Evolutionary conservation across 345 rosid genomes (phyloP).

Genomic region (Populus euphratica): DNA sequence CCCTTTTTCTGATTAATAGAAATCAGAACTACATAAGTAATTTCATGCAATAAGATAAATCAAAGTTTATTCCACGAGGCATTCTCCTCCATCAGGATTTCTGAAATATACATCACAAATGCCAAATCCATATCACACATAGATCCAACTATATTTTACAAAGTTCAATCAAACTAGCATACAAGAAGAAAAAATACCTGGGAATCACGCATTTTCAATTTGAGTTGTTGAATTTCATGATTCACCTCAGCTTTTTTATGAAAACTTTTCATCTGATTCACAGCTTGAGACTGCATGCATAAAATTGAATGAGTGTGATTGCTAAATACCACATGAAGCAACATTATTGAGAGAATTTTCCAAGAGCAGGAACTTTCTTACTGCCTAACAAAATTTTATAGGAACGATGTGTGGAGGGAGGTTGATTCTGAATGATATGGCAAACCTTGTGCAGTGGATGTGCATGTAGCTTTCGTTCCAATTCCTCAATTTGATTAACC

Average conservation of each 20-base stretch:
- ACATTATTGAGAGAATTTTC: neutral
- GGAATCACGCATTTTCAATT: constrained; percentile 92
- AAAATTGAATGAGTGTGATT: neutral
- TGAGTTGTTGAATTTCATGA: constrained; percentile 92
- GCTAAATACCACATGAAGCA: constrained; percentile 16
- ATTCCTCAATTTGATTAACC: constrained; percentile 75
- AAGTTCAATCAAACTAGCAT: neutral
- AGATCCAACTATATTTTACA: neutral
- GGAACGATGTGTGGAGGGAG: neutral
- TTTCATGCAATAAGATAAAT: neutral
- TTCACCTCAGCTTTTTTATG: constrained; percentile 90
- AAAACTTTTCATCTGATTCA: constrained; percentile 66
- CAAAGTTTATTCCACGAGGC: neutral
- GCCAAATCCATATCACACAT: neutral
- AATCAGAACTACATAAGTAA: neutral
- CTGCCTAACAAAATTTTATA: neutral
- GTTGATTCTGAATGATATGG: constrained; percentile 2
- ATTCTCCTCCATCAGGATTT: neutral
- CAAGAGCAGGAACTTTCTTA: neutral
- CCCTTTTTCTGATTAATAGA: neutral
- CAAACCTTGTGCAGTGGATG: constrained; percentile 92
- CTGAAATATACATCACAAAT: neutral
- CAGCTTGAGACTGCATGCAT: constrained; percentile 71
- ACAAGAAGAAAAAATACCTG: constrained; percentile 52
- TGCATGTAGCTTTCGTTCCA: constrained; percentile 70